phyloP scores from a whole-genome alignment of 352 stramenopile genomes.

The Phytopythium aichiense region DNA sequence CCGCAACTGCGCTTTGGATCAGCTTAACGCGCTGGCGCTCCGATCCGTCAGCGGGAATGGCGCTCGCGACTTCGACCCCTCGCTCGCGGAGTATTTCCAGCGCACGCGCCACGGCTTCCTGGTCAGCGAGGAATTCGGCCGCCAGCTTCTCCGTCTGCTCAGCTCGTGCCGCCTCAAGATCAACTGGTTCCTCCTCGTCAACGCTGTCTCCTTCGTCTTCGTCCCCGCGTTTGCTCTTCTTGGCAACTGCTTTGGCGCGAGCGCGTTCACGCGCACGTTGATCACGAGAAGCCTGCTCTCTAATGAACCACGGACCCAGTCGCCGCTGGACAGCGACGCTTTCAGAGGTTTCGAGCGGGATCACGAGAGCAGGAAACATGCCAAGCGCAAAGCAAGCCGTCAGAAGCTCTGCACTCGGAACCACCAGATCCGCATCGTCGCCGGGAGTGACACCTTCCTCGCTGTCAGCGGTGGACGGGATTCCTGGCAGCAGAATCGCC shows the following conservation, averaged over 20 bases:
- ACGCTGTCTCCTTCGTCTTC: conserved; percentile 13
- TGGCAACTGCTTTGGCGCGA: conserved; percentile 10
- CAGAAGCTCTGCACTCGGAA: conserved; percentile 38
- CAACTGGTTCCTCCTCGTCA: conserved; percentile 18
- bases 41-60: conserved; percentile 21
- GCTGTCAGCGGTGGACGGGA: background rate
- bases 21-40: conserved; percentile 34
- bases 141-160: conserved; percentile 38
- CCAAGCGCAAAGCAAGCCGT: conserved; percentile 33
- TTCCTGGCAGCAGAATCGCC: background rate
- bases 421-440: conserved; percentile 9
- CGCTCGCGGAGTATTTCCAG: conserved; percentile 31
- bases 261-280: conserved; percentile 21
- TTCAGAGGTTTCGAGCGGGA: conserved; percentile 33
- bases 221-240: background rate
- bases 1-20: conserved; percentile 18
- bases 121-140: conserved; percentile 40
- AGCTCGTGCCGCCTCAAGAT: conserved; percentile 33
- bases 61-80: conserved; percentile 25
- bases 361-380: conserved; percentile 50
- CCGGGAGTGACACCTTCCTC: background rate
- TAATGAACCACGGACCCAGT: background rate
- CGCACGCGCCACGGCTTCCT: conserved; percentile 28
- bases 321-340: conserved; percentile 7
- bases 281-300: conserved; percentile 18